A percentile compares a stretch with the other conserved stretches of the same genome.
Evolutionary conservation across 805 yeast genomes (phyloP).

Genomic region (Starmerella floris): DNA sequence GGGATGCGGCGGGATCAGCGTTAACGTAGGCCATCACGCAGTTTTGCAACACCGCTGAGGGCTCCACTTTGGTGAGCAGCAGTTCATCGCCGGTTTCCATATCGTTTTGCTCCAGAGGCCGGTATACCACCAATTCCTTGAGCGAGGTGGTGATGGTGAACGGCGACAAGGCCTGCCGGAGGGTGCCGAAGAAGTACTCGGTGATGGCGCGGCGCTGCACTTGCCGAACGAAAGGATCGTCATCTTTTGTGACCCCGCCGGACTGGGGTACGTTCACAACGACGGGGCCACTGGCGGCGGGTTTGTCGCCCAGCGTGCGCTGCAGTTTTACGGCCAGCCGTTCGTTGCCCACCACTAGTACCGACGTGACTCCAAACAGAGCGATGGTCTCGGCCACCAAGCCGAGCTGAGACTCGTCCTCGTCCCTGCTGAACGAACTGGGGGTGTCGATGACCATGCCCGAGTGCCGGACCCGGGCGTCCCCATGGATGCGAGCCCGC

Average conservation of each 20-base stretch:
- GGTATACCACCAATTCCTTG: conserved; percentile 47
- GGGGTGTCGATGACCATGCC: conserved; percentile 72
- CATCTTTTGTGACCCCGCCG: conserved; percentile 67
- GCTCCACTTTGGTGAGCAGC: conserved; percentile 28
- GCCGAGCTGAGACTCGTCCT: conserved; percentile 34
- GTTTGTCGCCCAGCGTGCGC: conserved; percentile 27
- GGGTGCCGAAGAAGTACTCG: conserved; percentile 80
- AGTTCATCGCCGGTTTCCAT: conserved; percentile 13
- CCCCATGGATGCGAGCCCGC: conserved; percentile 37
- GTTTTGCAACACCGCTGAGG: conserved; percentile 45
- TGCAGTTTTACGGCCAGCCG: conserved; percentile 49
- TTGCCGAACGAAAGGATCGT: conserved; percentile 45
- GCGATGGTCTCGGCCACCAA: conserved; percentile 35
- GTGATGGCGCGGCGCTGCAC: conserved; percentile 63
- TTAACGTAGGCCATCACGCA: conserved; percentile 55
- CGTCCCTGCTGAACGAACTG: conserved; percentile 24
- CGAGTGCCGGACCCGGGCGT: conserved; percentile 31
- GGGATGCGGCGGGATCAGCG: conserved; percentile 36
- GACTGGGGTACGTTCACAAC: conserved; percentile 8
- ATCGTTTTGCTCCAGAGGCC: conserved; percentile 35
- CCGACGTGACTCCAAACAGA: conserved; percentile 40
- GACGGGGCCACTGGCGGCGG: not conserved
- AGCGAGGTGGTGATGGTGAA: conserved; percentile 65
- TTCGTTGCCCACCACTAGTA: conserved; percentile 69
- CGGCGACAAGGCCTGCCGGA: conserved; percentile 56